Evolutionary conservation across 805 yeast genomes (phyloP), one percentile per base, ranked within the genome.

Genomic region (Candida ulmi): DNA sequence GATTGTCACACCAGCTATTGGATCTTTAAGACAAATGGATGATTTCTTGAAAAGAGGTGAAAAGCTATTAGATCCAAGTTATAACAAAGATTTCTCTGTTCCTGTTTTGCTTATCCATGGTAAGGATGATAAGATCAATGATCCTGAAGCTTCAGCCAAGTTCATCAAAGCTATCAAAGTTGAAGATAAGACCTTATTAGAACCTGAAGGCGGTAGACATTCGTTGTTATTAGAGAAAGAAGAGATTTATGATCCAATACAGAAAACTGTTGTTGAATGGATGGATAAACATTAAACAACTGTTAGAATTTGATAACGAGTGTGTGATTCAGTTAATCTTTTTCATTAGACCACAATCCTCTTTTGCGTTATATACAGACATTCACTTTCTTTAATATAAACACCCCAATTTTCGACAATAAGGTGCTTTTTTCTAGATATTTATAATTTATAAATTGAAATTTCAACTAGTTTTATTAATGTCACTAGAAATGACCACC

Each of bases 11-110:
- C 69, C 88, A 60, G 41, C 63, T 2, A 52, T 74, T 6, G 80
- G 83, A n/a, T 65, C 81, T 11, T 66, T 80, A 25, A 57, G 67
- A 36, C 75, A 73, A 54, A 67, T 79, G 30, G 59, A 74, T 51
- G 90, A 80, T 47, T 78, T 83, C 68, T 54, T 83, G 29, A 48
- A 24, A 11, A 66, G 90, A 39, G 93, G 93, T n/a, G 68, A 72
- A 42, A 58, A 54, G 16, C 62, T 84, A 34, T 54, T 69, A 28
- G 54, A 65, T 6, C 60, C 65, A 3, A 55, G 58, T 30, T 69
- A 65, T 38, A 47, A 63, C 3, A 32, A 38, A 27, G 35, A 45
- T 17, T 51, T 43, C n/a, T 40, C 65, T 8, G 63, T 70, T 11
- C 77, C 85, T 0, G 50, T 83, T 4, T 55, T 80, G 24, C 61